Evolutionary conservation across 116 monocot genomes (phyloP).

Genomic region (Zostera marina): DNA sequence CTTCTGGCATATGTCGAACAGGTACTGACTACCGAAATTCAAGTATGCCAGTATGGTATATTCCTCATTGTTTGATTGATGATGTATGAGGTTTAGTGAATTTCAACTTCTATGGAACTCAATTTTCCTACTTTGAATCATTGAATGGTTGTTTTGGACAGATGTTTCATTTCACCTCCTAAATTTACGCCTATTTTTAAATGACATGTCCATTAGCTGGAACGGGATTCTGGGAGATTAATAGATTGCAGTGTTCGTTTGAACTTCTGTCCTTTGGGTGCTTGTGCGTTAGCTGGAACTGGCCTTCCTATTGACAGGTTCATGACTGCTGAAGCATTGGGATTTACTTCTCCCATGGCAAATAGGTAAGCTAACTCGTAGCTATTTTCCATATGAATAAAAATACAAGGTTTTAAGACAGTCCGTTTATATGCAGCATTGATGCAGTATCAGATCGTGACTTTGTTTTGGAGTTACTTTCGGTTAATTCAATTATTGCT

Average conservation of each 20-base stretch:
- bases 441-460: conserved; percentile 99
- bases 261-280: conserved; percentile 90
- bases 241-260: conserved; percentile 52
- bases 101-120: too few relatives aligned
- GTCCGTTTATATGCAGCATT: conserved; percentile 29
- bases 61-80: too few relatives aligned
- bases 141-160: too few relatives aligned
- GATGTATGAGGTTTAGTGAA: too few relatives aligned
- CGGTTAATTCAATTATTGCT: conserved; percentile 10
- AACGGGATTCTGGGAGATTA: conserved; percentile 66
- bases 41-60: too few relatives aligned
- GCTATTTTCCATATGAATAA: not conserved
- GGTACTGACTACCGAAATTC: too few relatives aligned
- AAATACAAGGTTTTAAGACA: too few relatives aligned
- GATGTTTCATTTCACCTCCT: too few relatives aligned
- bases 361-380: conserved; percentile 35
- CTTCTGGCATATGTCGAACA: conserved; percentile 87
- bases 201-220: conserved; percentile 32
- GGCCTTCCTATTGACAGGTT: conserved; percentile 94
- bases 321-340: conserved; percentile 70
- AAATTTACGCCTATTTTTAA: too few relatives aligned
- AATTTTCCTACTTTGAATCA: too few relatives aligned
- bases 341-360: conserved; percentile 78
- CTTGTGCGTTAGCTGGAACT: conserved; percentile 97
- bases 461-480: conserved; percentile 48